phyloP scores from a whole-genome alignment of 2,329 filamentous ascomycete genomes.

The Alternaria viburni region DNA sequence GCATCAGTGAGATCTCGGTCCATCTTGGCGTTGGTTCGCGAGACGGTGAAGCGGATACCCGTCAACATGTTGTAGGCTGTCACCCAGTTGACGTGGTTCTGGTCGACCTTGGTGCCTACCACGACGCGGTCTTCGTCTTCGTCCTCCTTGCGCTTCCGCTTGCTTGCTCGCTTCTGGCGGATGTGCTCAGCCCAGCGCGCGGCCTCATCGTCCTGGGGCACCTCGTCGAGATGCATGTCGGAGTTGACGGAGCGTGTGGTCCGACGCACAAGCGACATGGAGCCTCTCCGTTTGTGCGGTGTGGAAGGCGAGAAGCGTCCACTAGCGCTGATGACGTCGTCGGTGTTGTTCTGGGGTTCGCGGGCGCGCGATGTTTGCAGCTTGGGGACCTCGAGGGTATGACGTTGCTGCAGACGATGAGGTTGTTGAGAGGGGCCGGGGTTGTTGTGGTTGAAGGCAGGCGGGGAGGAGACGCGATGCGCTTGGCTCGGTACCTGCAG shows the following conservation, averaged over 20 bases:
- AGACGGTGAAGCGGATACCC: conserved; percentile 95
- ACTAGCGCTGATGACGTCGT: conserved; percentile 71
- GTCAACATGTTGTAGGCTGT: conserved; percentile 99
- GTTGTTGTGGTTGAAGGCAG: conserved; percentile 59
- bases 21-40: conserved; percentile 94
- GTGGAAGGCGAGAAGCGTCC: conserved; percentile 82
- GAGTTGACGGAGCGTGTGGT: conserved; percentile 86
- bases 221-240: conserved; percentile 81
- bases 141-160: conserved; percentile 81
- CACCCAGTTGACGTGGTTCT: conserved; percentile 95
- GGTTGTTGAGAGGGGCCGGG: conserved; percentile 59
- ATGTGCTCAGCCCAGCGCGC: conserved; percentile 92
- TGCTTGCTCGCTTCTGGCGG: conserved; percentile 87
- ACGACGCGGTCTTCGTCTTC: conserved; percentile 90
- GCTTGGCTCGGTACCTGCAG: conserved; percentile 46
- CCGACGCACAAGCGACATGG: conserved; percentile 80
- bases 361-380: conserved; percentile 66
- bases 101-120: conserved; percentile 96
- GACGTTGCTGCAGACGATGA: conserved; percentile 74
- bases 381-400: conserved; percentile 88
- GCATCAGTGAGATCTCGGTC: conserved; percentile 87
- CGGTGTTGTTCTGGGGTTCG: conserved; percentile 63
- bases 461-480: conserved; percentile 68
- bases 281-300: conserved; percentile 72
- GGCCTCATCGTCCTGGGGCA: conserved; percentile 87